phyloP scores from a whole-genome alignment of 2,329 filamentous ascomycete genomes.

The Penicillium sp. region DNA sequence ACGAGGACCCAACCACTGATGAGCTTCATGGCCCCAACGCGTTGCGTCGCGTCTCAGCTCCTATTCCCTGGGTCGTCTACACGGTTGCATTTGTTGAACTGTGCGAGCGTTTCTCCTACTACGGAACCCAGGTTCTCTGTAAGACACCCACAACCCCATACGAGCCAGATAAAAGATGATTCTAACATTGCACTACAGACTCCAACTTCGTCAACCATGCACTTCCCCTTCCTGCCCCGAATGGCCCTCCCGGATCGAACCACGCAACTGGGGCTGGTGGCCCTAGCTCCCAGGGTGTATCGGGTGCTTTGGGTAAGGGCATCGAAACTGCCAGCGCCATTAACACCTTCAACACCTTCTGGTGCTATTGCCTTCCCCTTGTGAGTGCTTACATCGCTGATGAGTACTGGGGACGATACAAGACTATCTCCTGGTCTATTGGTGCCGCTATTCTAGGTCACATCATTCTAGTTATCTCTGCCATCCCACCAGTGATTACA shows the following conservation, averaged over 20 bases:
- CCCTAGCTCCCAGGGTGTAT: background rate
- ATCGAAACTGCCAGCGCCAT: constrained; percentile 52
- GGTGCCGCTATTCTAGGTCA: constrained; percentile 61
- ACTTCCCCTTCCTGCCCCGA: background rate
- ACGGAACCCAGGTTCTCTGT: constrained; percentile 52
- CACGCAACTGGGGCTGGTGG: background rate
- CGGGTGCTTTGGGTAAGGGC: constrained; percentile 40
- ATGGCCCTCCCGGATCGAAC: background rate
- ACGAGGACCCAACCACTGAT: background rate
- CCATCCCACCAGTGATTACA: background rate
- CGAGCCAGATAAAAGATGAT: background rate
- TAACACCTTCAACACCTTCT: constrained; percentile 60
- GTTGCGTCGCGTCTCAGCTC: constrained; percentile 32
- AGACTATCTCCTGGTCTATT: constrained; percentile 67
- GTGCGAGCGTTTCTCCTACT: constrained; percentile 75
- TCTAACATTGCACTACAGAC: background rate
- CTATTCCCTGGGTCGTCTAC: constrained; percentile 64
- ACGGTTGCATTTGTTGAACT: constrained; percentile 71
- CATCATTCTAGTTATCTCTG: background rate
- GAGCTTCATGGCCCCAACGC: background rate
- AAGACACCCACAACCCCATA: background rate
- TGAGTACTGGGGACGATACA: constrained; percentile 66
- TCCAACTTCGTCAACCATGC: background rate
- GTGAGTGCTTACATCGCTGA: constrained; percentile 65
- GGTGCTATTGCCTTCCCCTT: constrained; percentile 61